Percentiles rank a stretch among this genome's conserved stretches.
Conservation (phyloP, 371 early-diverging fungal genomes). For the Apophysomyces sp. region DNA sequence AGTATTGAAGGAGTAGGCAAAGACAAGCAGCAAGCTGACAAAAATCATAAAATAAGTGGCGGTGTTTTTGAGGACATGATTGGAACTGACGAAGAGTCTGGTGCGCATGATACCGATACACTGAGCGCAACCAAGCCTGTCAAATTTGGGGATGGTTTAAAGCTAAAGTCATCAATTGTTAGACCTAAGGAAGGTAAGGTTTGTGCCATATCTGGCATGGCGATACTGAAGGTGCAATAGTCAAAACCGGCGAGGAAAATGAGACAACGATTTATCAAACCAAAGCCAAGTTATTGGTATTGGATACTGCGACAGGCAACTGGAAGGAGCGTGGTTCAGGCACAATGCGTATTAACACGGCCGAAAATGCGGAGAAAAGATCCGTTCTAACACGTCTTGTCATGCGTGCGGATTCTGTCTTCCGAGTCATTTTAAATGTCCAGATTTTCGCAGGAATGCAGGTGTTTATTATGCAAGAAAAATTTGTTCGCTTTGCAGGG, state of each 20-base stretch:
- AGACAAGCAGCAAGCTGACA: background rate
- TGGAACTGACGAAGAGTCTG: constrained; percentile 5
- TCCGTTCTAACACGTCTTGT: constrained; percentile 42
- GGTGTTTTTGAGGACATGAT: no score
- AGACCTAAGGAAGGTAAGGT: constrained; percentile 24
- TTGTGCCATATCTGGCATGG: background rate
- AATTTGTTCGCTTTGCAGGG: constrained; percentile 57
- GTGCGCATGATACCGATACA: background rate
- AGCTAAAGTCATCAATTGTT: constrained; percentile 27
- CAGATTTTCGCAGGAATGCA: constrained; percentile 56
- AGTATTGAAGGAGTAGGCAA: background rate
- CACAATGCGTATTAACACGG: constrained; percentile 40
- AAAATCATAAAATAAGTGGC: constrained; percentile 2
- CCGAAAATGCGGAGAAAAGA: constrained; percentile 16
- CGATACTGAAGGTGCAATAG: constrained; percentile 7
- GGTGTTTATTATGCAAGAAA: constrained; percentile 51
- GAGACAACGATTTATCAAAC: constrained; percentile 44
- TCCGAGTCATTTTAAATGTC: constrained; percentile 57
- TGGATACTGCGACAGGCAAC: constrained; percentile 28
- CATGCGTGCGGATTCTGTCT: constrained; percentile 66
- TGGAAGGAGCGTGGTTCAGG: constrained; percentile 57
- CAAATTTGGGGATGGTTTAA: constrained; percentile 26
- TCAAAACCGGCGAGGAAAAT: constrained; percentile 53
- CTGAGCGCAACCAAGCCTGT: constrained; percentile 2
- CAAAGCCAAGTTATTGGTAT: constrained; percentile 44